Evolutionary conservation across 192 early-diverging fungal species (phyloP).

Genomic region (Coemansia sp.): DNA sequence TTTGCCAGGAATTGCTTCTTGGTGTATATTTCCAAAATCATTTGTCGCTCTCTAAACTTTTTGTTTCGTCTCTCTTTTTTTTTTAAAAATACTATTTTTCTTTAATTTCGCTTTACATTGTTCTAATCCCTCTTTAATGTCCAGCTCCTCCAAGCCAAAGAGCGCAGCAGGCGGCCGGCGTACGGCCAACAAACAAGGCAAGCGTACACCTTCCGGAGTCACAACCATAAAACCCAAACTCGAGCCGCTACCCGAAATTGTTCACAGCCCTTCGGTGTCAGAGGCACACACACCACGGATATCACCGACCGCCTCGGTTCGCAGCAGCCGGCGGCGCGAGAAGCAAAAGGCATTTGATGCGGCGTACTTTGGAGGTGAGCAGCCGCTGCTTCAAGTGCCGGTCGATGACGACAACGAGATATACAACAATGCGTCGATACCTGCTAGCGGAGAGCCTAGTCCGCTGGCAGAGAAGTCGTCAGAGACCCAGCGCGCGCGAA

Average conservation of each 20-base stretch:
- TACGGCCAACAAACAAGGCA: constrained; percentile 9
- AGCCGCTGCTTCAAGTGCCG: constrained; percentile 4
- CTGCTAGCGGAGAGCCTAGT: constrained; percentile 1
- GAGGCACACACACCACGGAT: background rate
- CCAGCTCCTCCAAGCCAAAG: constrained; percentile 15
- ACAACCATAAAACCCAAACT: constrained; percentile 3
- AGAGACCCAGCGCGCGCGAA: constrained; percentile 16
- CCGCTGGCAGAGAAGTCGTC: constrained; percentile 1
- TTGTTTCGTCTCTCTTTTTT: too few species aligned
- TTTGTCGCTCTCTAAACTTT: too few species aligned
- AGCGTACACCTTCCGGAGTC: constrained; percentile 1
- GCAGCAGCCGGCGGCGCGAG: background rate
- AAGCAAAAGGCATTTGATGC: background rate
- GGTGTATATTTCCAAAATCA: too few species aligned
- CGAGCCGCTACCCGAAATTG: constrained; percentile 42
- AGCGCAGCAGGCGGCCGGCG: constrained; percentile 13
- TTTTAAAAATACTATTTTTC: background rate
- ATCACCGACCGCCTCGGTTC: constrained; percentile 1
- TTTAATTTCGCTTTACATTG: constrained; percentile 2
- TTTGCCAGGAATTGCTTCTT: too few species aligned
- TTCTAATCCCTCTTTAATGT: constrained; percentile 12
- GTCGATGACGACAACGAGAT: constrained; percentile 1
- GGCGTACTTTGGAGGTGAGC: constrained; percentile 4
- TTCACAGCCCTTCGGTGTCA: constrained; percentile 3
- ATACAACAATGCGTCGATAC: background rate